Conservation (phyloP, 768 basidiomycete species). For the Dentipellis fragilis region DNA sequence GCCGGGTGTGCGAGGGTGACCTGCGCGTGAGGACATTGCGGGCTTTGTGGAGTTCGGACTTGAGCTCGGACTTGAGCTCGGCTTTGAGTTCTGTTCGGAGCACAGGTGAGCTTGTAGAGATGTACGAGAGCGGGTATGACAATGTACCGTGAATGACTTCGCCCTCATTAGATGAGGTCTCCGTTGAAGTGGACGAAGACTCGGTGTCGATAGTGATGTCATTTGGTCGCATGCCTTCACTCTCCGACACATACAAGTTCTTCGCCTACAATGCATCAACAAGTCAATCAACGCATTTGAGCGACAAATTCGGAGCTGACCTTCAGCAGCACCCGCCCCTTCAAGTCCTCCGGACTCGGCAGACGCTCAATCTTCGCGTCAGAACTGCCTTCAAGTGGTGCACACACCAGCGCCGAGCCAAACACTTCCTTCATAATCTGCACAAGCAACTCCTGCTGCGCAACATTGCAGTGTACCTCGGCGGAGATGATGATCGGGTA, state of each 20-base stretch:
- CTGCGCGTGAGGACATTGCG: slow-evolving; percentile 26
- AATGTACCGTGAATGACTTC: slow-evolving; percentile 14
- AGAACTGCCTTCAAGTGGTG: slow-evolving; percentile 36
- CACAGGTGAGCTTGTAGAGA: background rate
- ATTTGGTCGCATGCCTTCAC: slow-evolving; percentile 24
- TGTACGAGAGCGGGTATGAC: background rate
- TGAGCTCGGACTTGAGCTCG: slow-evolving; percentile 24
- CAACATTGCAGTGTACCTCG: slow-evolving; percentile 76
- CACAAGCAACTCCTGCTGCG: slow-evolving; percentile 74
- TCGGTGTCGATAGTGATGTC: slow-evolving; percentile 27
- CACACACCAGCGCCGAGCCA: slow-evolving; percentile 40
- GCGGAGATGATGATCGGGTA: slow-evolving; percentile 92
- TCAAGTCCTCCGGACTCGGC: slow-evolving; percentile 81
- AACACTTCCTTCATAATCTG: slow-evolving; percentile 61
- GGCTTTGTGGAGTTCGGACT: slow-evolving; percentile 29
- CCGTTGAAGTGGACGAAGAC: slow-evolving; percentile 31
- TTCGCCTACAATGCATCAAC: slow-evolving; percentile 43
- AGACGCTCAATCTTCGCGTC: slow-evolving; percentile 35
- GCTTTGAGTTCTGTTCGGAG: slow-evolving; percentile 16
- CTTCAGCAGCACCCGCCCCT: slow-evolving; percentile 75
- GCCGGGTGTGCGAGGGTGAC: background rate
- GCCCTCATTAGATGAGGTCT: slow-evolving; percentile 23
- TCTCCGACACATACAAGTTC: slow-evolving; percentile 51
- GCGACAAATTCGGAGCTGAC: slow-evolving; percentile 24
- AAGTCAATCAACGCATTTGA: background rate